Evolutionary conservation across 2,329 filamentous ascomycete genomes (phyloP).

Genomic region (Balansia obtecta): DNA sequence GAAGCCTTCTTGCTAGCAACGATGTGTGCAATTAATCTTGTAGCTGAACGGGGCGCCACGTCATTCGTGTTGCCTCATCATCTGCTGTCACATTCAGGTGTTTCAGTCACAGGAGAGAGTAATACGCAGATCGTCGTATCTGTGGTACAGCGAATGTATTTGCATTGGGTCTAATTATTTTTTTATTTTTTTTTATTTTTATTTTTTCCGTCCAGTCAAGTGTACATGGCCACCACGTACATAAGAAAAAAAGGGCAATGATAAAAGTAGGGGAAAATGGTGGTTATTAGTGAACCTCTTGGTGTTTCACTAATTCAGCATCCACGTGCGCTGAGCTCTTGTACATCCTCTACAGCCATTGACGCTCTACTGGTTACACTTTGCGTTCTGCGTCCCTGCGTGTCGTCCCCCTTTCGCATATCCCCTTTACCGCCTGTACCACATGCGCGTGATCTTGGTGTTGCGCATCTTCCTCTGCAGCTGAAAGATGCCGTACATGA

Average conservation of each 20-base stretch:
- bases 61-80: too few species aligned
- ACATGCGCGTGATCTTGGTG: slow-evolving; percentile 42
- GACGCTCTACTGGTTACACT: not conserved
- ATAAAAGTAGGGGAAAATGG: not conserved
- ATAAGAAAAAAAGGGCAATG: not conserved
- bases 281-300: not conserved
- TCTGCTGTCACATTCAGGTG: too few species aligned
- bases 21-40: too few species aligned
- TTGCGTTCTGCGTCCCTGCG: not conserved
- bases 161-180: not conserved
- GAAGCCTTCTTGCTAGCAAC: too few species aligned
- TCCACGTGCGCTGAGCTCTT: not conserved
- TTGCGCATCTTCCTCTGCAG: slow-evolving; percentile 64
- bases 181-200: too few species aligned
- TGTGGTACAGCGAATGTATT: not conserved
- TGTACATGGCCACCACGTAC: not conserved
- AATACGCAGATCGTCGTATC: not conserved
- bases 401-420: not conserved
- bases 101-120: not conserved
- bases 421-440: slow-evolving; percentile 40
- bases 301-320: not conserved
- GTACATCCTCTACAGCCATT: not conserved
- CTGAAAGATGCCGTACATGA: slow-evolving; percentile 62
- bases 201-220: not conserved
- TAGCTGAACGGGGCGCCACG: too few species aligned